A percentile compares a stretch with the other conserved stretches of the same genome.
Conservation (phyloP, 2,329 filamentous ascomycete species). For the Hypoxylon sp. region DNA sequence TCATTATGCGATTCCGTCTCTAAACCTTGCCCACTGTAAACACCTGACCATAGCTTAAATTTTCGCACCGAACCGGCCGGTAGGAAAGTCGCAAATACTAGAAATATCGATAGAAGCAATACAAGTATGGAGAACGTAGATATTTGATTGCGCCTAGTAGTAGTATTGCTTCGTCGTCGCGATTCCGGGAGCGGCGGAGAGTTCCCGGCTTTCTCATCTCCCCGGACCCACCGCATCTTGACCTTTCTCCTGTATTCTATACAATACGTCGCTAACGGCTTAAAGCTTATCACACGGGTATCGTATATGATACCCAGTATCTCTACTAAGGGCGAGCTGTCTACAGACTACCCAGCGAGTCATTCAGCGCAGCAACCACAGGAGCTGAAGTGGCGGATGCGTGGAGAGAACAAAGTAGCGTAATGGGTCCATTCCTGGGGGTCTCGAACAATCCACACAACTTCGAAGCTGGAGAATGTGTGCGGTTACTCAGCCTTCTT, state of each 20-base stretch:
- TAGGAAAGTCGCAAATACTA: conserved; percentile 21
- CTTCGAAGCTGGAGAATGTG: not conserved
- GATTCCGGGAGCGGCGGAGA: conserved; percentile 15
- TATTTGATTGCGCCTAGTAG: conserved; percentile 11
- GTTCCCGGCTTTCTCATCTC: conserved; percentile 29
- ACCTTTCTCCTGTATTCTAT: conserved; percentile 7
- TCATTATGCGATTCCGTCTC: conserved; percentile 20
- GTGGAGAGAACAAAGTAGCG: conserved; percentile 11
- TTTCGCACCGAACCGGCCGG: conserved; percentile 17
- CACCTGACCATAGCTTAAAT: conserved; percentile 24
- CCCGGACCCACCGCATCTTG: conserved; percentile 28
- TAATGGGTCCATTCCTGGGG: conserved; percentile 35
- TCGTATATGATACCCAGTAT: conserved; percentile 1
- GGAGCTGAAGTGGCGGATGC: conserved; percentile 18
- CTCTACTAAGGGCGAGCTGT: conserved; percentile 3
- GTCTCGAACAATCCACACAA: not conserved
- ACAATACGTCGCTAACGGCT: not conserved
- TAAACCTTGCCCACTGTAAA: conserved; percentile 22
- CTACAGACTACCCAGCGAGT: conserved; percentile 26
- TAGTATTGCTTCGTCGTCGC: conserved; percentile 4
- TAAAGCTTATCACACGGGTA: conserved; percentile 17
- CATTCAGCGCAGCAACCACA: conserved; percentile 27
- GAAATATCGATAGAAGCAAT: conserved; percentile 22
- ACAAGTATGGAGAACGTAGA: conserved; percentile 15
- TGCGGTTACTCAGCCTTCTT: not conserved